Conservation (phyloP, 306 rosid genomes). For the Adenanthera pavonina region DNA sequence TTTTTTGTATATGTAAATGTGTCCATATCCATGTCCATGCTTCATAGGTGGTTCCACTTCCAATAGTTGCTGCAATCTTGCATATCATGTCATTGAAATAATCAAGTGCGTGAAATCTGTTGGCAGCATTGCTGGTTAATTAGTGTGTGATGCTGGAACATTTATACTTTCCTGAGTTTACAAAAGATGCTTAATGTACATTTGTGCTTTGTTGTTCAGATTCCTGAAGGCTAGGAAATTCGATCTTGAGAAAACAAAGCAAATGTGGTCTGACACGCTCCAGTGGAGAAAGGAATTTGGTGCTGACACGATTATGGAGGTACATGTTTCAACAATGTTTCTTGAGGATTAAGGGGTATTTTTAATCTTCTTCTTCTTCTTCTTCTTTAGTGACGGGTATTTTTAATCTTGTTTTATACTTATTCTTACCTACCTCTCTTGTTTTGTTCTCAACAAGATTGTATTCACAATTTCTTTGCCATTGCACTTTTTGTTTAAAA, state of each 20-base stretch:
- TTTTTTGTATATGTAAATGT: not conserved
- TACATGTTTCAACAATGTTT: slow-evolving; percentile 35
- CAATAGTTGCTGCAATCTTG: slow-evolving; percentile 1
- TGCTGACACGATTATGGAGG: slow-evolving; percentile 76
- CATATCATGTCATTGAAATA: not conserved
- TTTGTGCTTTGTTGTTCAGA: slow-evolving; percentile 43
- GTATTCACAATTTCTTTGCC: not conserved
- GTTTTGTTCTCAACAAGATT: not conserved
- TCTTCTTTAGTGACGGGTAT: no score
- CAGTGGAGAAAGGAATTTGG: slow-evolving; percentile 91
- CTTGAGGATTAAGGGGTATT: not conserved
- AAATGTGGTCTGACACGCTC: slow-evolving; percentile 95
- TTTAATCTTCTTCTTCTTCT: no score
- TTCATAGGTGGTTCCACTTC: not conserved
- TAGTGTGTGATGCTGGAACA: not conserved
- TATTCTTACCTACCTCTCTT: not conserved
- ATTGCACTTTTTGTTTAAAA: not conserved
- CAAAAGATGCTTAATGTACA: not conserved
- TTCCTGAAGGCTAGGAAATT: slow-evolving; percentile 90
- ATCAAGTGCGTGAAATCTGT: not conserved
- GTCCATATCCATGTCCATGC: not conserved
- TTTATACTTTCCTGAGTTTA: not conserved
- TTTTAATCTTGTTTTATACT: not conserved
- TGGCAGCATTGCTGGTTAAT: not conserved
- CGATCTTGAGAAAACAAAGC: slow-evolving; percentile 81